phyloP scores from a whole-genome alignment of 352 stramenopile genomes.

The Phytophthora cactorum region DNA sequence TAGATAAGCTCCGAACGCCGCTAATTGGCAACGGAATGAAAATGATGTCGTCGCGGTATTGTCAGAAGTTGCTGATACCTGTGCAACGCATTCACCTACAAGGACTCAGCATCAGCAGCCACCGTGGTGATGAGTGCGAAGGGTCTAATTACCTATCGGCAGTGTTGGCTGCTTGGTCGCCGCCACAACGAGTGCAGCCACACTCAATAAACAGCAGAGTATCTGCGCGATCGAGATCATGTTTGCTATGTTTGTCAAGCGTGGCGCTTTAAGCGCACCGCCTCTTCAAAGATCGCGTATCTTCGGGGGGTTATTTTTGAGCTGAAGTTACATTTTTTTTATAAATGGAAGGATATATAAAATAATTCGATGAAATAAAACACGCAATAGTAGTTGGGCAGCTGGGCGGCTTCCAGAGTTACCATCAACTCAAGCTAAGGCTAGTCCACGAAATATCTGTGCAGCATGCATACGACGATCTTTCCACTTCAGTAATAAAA shows the following conservation, averaged over 20 bases:
- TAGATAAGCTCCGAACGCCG: conserved; percentile 42
- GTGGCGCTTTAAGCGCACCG: conserved; percentile 12
- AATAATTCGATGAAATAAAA: no score
- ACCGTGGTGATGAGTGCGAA: background rate
- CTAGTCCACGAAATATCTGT: no score
- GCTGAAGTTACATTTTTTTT: no score
- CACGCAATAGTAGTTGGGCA: no score
- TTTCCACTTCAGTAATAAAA: no score
- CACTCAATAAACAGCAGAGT: conserved; percentile 9
- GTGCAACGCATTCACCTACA: conserved; percentile 19
- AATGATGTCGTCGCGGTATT: background rate
- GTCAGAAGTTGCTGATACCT: background rate
- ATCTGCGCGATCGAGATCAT: conserved; percentile 13
- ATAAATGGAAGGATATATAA: no score
- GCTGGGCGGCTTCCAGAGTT: no score
- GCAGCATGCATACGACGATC: no score
- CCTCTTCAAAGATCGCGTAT: conserved; percentile 32
- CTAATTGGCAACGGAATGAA: conserved; percentile 37
- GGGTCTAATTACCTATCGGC: conserved; percentile 17
- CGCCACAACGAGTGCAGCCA: background rate
- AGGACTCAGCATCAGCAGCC: conserved; percentile 2
- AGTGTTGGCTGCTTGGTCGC: conserved; percentile 21
- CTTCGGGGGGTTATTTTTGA: background rate
- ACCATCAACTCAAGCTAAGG: no score
- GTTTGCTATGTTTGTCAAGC: conserved; percentile 28